A percentile compares a stretch with the other conserved stretches of the same genome.
Conservation (phyloP, 2,329 filamentous ascomycete genomes). For the Acrodontium crateriforme region DNA sequence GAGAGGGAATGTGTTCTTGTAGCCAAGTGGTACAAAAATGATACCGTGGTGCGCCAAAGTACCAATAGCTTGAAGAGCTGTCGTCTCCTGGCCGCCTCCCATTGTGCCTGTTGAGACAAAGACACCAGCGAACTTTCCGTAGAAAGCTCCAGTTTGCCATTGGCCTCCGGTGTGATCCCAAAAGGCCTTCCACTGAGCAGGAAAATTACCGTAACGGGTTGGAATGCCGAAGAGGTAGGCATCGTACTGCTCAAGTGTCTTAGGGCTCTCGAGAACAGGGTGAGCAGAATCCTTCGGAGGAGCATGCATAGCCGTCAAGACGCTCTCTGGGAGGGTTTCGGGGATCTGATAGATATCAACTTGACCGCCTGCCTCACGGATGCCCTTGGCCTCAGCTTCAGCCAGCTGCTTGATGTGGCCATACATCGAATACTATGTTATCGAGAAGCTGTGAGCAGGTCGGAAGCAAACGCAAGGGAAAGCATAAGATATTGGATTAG, state of each 20-base stretch:
- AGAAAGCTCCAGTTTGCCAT: slow-evolving; percentile 56
- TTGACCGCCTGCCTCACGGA: slow-evolving; percentile 71
- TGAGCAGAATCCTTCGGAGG: slow-evolving; percentile 58
- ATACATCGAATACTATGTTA: slow-evolving; percentile 71
- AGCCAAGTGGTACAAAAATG: slow-evolving; percentile 91
- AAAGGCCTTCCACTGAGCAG: slow-evolving; percentile 85
- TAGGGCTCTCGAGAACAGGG: slow-evolving; percentile 44
- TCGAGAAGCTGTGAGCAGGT: neutral
- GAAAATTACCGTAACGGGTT: slow-evolving; percentile 94
- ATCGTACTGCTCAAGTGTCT: slow-evolving; percentile 61
- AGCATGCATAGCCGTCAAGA: slow-evolving; percentile 83
- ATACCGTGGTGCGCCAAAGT: slow-evolving; percentile 89
- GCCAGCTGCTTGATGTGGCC: slow-evolving; percentile 78
- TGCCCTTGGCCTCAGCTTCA: slow-evolving; percentile 79
- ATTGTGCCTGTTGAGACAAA: slow-evolving; percentile 77
- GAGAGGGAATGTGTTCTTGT: slow-evolving; percentile 61
- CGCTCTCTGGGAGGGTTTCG: slow-evolving; percentile 76
- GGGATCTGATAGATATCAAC: slow-evolving; percentile 75
- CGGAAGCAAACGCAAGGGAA: neutral
- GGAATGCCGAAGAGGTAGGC: slow-evolving; percentile 86
- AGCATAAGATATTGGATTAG: slow-evolving; percentile 1
- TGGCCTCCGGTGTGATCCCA: slow-evolving; percentile 81
- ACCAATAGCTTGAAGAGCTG: slow-evolving; percentile 64
- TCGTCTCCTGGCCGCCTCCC: slow-evolving; percentile 90
- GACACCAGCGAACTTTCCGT: slow-evolving; percentile 76